A percentile compares a stretch with the other conserved stretches of the same genome.
phyloP scores from a whole-genome alignment of 306 rosid species.

The Vicia villosa region DNA sequence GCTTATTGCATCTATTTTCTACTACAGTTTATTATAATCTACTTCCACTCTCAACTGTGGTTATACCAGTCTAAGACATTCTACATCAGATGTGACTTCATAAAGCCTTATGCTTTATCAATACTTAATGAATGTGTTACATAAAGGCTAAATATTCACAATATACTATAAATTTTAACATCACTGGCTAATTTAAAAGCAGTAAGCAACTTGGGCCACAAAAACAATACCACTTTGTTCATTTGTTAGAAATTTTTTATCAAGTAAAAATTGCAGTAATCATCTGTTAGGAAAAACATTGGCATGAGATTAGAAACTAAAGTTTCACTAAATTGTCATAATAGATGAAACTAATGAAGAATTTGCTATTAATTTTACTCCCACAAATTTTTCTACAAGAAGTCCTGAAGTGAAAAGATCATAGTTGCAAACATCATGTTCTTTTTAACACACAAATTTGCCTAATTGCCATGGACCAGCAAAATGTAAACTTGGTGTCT shows the following conservation, averaged over 20 bases:
- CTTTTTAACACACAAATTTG: background rate
- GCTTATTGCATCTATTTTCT: background rate
- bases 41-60: background rate
- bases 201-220: slow-evolving; percentile 1
- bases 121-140: background rate
- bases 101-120: background rate
- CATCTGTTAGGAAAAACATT: background rate
- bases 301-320: background rate
- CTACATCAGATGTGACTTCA: background rate
- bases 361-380: background rate
- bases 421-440: slow-evolving; percentile 10
- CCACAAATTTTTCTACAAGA: slow-evolving; percentile 1
- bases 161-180: background rate
- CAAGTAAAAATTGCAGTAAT: background rate
- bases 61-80: background rate
- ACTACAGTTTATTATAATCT: background rate
- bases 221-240: background rate
- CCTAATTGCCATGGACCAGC: slow-evolving; percentile 9
- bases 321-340: background rate
- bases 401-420: slow-evolving; percentile 3
- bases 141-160: slow-evolving; percentile 5
- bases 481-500: slow-evolving; percentile 3
- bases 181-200: background rate
- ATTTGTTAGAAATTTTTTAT: slow-evolving; percentile 24
- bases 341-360: slow-evolving; percentile 17